Base-by-base conservation (phyloP, 108 stramenopile species). In the Skeletonema costatum region DNA sequence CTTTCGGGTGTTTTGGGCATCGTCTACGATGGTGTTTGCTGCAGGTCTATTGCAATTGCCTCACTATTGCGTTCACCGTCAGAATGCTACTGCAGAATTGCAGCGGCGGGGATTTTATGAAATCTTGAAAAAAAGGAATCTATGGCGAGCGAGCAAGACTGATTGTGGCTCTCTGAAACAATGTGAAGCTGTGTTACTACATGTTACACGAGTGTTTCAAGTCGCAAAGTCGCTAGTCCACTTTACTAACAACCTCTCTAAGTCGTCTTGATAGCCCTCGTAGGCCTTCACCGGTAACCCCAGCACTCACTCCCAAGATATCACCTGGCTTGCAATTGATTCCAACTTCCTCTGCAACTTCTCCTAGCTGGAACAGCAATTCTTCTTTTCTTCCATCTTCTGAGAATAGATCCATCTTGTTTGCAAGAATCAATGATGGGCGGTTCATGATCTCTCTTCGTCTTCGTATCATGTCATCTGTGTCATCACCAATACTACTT, bases 261-360 rank as follows among this genome's bases (percentile, higher is more conserved):
- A 82, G 75, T 41, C 50, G 48, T 66, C 82, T 84, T 19, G 92
- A 90, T 10, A 96, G 87, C 6, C 25, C 48, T 32, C 70, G 58
- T 38, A 96, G 76, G 35, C 92, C 92, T 75, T 91, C 83, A 50
- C 95, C 95, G 2, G 89, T 91, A 4, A 93, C 95, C 36, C 92
- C 92, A 31, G 92, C 95, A 73, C 92, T 93, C 7, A 93, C 88
- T 48, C 87, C 92, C 50, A 89, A 32, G 35, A 96, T 82, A 50
- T 91, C 79, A 13, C 76, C 80, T 14, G 29, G 14, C 32, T 89
- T 83, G 39, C 84, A 83, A 63, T 41, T 70, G 32, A 96, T 89
- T 1, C 91, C 92, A 13, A 81, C 75, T 53, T 91, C 90, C 33
- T 86, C 73, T 29, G 82, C 91, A 2, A 78, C 84, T 31, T 59